Conservation (phyloP, 2,329 filamentous ascomycete species). For the Hypoxylon sp. region DNA sequence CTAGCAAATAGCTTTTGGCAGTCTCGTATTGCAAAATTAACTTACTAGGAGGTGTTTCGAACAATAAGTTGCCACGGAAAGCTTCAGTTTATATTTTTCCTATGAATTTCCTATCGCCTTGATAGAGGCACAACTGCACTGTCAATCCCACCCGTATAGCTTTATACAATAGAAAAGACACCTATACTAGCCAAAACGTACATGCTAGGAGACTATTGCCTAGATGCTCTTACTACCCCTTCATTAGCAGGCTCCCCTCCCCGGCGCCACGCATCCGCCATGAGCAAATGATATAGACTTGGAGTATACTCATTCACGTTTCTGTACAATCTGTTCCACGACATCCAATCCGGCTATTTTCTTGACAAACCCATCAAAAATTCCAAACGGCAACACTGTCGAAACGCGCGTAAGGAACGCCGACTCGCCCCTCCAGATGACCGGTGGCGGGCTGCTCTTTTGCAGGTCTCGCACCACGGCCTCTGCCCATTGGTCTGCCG, state of each 20-base stretch:
- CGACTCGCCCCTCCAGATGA: slow-evolving; percentile 38
- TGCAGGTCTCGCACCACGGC: slow-evolving; percentile 30
- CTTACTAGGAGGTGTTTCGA: too few species aligned
- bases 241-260: neutral
- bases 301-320: too few species aligned
- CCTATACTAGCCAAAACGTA: too few species aligned
- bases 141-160: too few species aligned
- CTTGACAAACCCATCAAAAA: slow-evolving; percentile 33
- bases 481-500: slow-evolving; percentile 36
- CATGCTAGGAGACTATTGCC: too few species aligned
- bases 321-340: slow-evolving; percentile 31
- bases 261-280: neutral
- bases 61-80: too few species aligned
- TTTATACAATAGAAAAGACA: too few species aligned
- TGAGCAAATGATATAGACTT: neutral
- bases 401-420: slow-evolving; percentile 22
- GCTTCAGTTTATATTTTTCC: too few species aligned
- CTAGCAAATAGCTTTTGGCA: too few species aligned
- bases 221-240: too few species aligned
- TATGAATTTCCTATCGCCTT: too few species aligned
- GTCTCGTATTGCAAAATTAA: neutral
- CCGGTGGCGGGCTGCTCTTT: slow-evolving; percentile 25
- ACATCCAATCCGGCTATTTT: slow-evolving; percentile 33
- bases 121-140: too few species aligned
- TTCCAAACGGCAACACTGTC: slow-evolving; percentile 31